Conservation (phyloP, 495 filamentous ascomycete species). For the Penicillium odoratum region DNA sequence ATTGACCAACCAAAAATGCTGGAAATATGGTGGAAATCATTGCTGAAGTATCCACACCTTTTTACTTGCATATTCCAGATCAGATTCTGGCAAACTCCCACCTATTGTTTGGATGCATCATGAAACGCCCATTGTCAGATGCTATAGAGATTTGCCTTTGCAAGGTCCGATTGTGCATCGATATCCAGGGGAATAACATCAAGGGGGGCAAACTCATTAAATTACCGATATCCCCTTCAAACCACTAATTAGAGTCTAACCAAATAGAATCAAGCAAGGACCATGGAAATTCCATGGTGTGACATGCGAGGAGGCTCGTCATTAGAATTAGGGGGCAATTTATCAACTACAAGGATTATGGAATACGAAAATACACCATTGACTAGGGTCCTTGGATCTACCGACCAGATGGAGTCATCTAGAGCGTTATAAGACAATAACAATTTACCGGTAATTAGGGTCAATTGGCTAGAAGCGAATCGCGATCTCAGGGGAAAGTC, state of each 20-base stretch:
- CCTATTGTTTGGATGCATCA: constrained; percentile 15
- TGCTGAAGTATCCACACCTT: constrained; percentile 1
- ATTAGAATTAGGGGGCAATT: background rate
- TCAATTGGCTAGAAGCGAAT: constrained; percentile 10
- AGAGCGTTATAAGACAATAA: background rate
- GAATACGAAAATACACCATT: background rate
- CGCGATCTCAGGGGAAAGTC: background rate
- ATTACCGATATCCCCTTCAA: background rate
- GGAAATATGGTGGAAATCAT: background rate
- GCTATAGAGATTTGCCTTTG: background rate
- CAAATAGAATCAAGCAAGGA: constrained; percentile 47
- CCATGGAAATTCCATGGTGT: constrained; percentile 21
- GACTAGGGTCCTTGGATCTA: background rate
- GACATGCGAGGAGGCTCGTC: constrained; percentile 32
- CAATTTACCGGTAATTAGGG: background rate
- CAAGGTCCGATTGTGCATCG: constrained; percentile 17
- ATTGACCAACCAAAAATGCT: background rate
- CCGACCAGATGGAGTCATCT: constrained; percentile 7
- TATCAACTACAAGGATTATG: background rate
- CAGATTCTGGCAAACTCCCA: constrained; percentile 2
- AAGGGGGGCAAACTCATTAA: constrained; percentile 19
- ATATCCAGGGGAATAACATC: constrained; percentile 30
- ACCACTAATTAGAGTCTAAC: constrained; percentile 17
- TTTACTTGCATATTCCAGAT: constrained; percentile 23
- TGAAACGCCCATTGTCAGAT: constrained; percentile 24